Conservation (phyloP, 768 basidiomycete genomes). For the Russula virescens region DNA sequence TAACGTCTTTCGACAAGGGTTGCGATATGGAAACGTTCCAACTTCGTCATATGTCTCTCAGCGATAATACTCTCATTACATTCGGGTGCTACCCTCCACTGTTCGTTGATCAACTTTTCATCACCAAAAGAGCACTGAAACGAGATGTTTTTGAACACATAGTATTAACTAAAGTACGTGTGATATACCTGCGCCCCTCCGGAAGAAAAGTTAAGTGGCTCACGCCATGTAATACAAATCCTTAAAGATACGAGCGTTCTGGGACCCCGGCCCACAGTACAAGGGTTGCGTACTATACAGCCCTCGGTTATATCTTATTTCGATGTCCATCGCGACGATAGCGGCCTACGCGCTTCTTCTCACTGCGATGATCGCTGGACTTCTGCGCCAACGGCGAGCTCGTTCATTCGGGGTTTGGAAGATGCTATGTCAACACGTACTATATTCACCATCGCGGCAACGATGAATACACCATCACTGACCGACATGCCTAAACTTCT, state of each 20-base stretch:
- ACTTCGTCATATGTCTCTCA: neutral
- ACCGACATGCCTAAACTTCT: neutral
- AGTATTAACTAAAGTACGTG: slow-evolving; percentile 11
- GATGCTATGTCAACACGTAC: slow-evolving; percentile 11
- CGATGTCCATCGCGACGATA: slow-evolving; percentile 9
- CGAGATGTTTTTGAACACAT: neutral
- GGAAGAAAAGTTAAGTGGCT: too few species aligned
- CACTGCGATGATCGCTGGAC: slow-evolving; percentile 1
- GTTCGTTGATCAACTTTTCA: neutral
- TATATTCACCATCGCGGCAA: too few species aligned
- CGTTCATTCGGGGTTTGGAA: slow-evolving; percentile 10
- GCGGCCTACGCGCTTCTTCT: slow-evolving; percentile 1
- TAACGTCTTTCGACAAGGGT: neutral
- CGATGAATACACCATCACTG: neutral
- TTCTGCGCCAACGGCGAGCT: neutral
- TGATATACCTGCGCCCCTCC: too few species aligned
- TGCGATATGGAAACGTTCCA: slow-evolving; percentile 7
- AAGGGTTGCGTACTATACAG: neutral
- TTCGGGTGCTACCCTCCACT: neutral
- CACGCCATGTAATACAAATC: too few species aligned
- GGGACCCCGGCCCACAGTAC: slow-evolving; percentile 2
- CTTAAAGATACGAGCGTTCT: neutral
- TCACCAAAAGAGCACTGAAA: neutral
- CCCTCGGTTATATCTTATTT: neutral
- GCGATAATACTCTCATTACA: neutral